Evolutionary conservation across 768 basidiomycete species (phyloP).

Genomic region (Phylloporus rhodoxanthus): DNA sequence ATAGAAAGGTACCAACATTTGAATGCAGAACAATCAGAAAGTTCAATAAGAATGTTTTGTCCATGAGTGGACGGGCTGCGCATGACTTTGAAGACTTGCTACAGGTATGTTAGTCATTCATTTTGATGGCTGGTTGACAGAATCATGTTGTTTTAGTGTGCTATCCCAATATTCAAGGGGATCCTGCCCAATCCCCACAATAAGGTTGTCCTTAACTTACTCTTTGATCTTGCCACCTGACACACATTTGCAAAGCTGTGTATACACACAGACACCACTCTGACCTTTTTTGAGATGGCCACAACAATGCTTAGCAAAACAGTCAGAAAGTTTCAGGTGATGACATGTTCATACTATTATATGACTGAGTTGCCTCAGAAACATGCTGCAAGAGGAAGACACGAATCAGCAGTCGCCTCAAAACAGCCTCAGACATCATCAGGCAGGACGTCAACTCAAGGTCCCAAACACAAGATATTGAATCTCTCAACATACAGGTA

Average conservation of each 20-base stretch:
- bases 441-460: too few species aligned
- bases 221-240: too few species aligned
- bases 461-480: too few species aligned
- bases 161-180: background rate
- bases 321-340: background rate
- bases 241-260: background rate
- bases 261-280: background rate
- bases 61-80: background rate
- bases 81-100: conserved; percentile 1
- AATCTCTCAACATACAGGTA: too few species aligned
- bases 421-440: too few species aligned
- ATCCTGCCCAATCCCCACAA: background rate
- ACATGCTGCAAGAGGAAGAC: background rate
- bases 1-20: background rate
- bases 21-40: background rate
- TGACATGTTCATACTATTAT: background rate
- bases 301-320: background rate
- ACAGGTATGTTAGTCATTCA: background rate
- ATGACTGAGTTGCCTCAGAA: background rate
- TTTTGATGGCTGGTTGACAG: background rate
- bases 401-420: too few species aligned
- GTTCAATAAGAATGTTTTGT: background rate
- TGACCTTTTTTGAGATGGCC: background rate
- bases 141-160: background rate
- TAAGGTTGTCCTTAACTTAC: too few species aligned